A percentile compares a stretch with the other conserved stretches of the same genome.
These are phyloP conservation scores for Houttuynia cordata DNA, from an alignment of 164 flowering plant species.

Conservation along the genomic window DNA sequence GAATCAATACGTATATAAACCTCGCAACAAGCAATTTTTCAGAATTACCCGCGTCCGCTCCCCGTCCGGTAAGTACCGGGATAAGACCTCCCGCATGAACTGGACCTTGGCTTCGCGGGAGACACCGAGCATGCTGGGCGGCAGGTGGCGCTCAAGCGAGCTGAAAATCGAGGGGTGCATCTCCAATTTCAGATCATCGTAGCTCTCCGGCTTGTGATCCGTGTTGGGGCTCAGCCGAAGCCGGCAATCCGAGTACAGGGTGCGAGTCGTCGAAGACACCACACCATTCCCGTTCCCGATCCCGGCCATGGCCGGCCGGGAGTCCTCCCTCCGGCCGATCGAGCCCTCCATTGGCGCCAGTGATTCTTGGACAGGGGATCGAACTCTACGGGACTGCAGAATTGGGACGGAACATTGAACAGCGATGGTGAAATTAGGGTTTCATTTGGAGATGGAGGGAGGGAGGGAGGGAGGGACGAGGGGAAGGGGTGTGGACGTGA, in stretches of 20 bases:
- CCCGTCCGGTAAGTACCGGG: slow-evolving; percentile 56
- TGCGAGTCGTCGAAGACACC: slow-evolving; percentile 1
- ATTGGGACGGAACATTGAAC: not conserved
- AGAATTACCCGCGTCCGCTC: slow-evolving; percentile 61
- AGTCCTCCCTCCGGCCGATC: slow-evolving; percentile 20
- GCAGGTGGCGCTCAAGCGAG: slow-evolving; percentile 73
- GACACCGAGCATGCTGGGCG: slow-evolving; percentile 32
- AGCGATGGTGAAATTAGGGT: too few species aligned
- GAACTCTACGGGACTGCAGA: not conserved
- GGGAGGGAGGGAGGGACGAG: not conserved
- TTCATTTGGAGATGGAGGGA: not conserved
- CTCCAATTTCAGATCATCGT: slow-evolving; percentile 66
- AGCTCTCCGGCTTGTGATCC: slow-evolving; percentile 72
- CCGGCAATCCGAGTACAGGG: slow-evolving; percentile 21
- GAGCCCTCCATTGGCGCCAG: slow-evolving; percentile 27
- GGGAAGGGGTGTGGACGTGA: not conserved
- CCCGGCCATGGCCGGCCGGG: slow-evolving; percentile 15
- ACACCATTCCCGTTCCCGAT: slow-evolving; percentile 33
- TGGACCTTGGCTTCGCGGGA: slow-evolving; percentile 50
- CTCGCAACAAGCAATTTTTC: not conserved
- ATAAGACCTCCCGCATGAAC: slow-evolving; percentile 61
- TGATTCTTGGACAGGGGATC: not conserved
- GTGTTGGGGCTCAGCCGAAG: slow-evolving; percentile 50
- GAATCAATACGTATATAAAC: not conserved
- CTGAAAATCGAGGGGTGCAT: slow-evolving; percentile 63